phyloP scores from a whole-genome alignment of 495 filamentous ascomycete genomes.

The Achaetomiella virescens region DNA sequence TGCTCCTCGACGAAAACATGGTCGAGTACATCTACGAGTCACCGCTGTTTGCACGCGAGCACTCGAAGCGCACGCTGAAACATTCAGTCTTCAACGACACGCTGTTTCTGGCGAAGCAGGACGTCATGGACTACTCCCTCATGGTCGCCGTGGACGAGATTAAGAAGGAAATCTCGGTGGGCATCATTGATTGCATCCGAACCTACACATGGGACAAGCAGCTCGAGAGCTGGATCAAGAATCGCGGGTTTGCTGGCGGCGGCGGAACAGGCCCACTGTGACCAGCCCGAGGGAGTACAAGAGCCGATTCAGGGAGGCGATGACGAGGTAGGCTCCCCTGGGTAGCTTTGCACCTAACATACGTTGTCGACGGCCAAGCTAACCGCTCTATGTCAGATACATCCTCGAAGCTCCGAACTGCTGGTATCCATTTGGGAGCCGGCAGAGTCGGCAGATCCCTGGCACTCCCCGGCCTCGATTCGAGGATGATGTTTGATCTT shows the following conservation, averaged over 20 bases:
- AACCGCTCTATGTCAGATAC: conserved; percentile 29
- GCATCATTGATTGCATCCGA: conserved; percentile 96
- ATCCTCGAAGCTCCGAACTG: conserved; percentile 47
- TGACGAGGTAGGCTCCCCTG: conserved; percentile 80
- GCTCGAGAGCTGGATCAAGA: conserved; percentile 97
- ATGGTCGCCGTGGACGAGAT: conserved; percentile 97
- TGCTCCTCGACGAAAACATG: conserved; percentile 97
- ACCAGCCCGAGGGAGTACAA: conserved; percentile 98
- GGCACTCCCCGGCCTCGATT: conserved; percentile 27
- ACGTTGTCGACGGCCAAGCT: background rate
- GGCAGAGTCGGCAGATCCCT: conserved; percentile 8
- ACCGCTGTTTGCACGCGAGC: conserved; percentile 87
- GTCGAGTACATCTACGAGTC: conserved; percentile 99
- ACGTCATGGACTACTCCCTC: conserved; percentile 98
- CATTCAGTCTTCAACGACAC: conserved; percentile 96
- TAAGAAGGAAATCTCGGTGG: conserved; percentile 84
- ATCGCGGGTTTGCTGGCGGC: conserved; percentile 77
- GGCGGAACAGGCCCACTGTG: conserved; percentile 86
- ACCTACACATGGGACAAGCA: conserved; percentile 99
- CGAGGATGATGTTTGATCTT: conserved; percentile 19
- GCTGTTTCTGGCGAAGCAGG: conserved; percentile 80
- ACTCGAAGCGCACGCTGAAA: conserved; percentile 81
- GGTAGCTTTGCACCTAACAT: background rate
- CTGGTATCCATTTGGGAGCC: conserved; percentile 41
- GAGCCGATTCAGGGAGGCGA: conserved; percentile 89